Conservation (phyloP, 495 filamentous ascomycete species). For the Tetracladium setigerum region DNA sequence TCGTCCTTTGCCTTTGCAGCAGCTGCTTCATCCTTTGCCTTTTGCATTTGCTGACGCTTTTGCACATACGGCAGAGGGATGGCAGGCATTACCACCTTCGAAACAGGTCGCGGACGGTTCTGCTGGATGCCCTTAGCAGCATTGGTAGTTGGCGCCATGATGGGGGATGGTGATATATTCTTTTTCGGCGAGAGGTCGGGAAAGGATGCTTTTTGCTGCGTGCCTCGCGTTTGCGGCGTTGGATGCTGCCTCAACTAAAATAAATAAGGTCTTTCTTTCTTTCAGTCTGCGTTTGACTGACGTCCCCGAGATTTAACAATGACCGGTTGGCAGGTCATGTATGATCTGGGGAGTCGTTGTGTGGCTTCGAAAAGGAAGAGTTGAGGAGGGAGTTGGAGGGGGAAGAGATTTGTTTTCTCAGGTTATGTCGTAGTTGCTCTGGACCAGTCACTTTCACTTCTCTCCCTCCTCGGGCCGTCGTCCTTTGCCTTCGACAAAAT, state of each 20-base stretch:
- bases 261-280: no score
- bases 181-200: neutral
- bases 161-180: neutral
- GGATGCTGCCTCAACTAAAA: no score
- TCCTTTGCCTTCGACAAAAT: neutral
- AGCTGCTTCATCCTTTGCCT: constrained; percentile 1
- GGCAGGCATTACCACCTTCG: constrained; percentile 23
- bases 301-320: constrained; percentile 27
- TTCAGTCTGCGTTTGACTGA: constrained; percentile 9
- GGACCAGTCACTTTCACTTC: neutral
- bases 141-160: constrained; percentile 18
- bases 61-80: constrained; percentile 32
- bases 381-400: no score
- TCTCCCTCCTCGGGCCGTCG: neutral
- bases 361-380: neutral
- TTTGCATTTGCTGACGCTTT: constrained; percentile 22
- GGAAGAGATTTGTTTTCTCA: neutral
- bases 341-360: constrained; percentile 24
- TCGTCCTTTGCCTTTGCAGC: constrained; percentile 11
- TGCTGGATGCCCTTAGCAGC: constrained; percentile 17
- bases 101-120: constrained; percentile 23
- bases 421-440: no score
- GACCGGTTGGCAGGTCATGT: constrained; percentile 22
- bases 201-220: no score
- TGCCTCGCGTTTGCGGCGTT: no score